Percentiles rank a stretch among this genome's conserved stretches.
Conservation (phyloP, 2,329 filamentous ascomycete species). For the Fusarium sp. region DNA sequence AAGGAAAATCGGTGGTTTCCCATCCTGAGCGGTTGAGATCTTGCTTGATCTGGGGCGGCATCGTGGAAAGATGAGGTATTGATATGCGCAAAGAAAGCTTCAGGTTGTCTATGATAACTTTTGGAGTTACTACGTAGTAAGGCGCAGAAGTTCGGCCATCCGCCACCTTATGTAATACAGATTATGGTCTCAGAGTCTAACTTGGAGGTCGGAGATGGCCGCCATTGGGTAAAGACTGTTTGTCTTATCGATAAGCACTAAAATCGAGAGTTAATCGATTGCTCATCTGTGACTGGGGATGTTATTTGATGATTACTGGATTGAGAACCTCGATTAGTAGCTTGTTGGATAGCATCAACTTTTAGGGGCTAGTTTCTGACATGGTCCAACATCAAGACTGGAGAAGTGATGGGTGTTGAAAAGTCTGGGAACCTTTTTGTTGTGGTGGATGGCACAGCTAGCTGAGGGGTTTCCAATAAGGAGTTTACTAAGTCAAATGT, state of each 20-base stretch:
- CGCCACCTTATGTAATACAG: conserved; percentile 48
- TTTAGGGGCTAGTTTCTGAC: not conserved
- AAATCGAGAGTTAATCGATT: conserved; percentile 5
- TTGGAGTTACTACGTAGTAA: conserved; percentile 37
- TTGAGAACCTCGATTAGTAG: no score
- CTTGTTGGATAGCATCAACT: conserved; percentile 1
- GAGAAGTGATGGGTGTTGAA: not conserved
- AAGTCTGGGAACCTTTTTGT: no score
- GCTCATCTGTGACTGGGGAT: conserved; percentile 1
- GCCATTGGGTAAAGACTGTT: conserved; percentile 28
- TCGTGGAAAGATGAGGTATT: conserved; percentile 54
- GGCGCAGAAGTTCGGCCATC: conserved; percentile 46
- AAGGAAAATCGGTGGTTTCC: conserved; percentile 93
- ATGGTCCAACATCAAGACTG: no score
- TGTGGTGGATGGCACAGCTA: no score
- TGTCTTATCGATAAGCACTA: conserved; percentile 48
- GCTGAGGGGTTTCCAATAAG: no score
- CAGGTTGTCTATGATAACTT: conserved; percentile 40
- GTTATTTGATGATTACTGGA: no score
- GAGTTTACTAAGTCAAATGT: no score
- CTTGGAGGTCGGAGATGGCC: conserved; percentile 28
- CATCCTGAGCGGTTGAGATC: conserved; percentile 95
- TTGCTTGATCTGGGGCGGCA: conserved; percentile 95
- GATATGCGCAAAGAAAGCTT: conserved; percentile 31
- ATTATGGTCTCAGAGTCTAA: conserved; percentile 23